phyloP scores from a whole-genome alignment of 2,329 filamentous ascomycete genomes.

The Falciphora oryzae region DNA sequence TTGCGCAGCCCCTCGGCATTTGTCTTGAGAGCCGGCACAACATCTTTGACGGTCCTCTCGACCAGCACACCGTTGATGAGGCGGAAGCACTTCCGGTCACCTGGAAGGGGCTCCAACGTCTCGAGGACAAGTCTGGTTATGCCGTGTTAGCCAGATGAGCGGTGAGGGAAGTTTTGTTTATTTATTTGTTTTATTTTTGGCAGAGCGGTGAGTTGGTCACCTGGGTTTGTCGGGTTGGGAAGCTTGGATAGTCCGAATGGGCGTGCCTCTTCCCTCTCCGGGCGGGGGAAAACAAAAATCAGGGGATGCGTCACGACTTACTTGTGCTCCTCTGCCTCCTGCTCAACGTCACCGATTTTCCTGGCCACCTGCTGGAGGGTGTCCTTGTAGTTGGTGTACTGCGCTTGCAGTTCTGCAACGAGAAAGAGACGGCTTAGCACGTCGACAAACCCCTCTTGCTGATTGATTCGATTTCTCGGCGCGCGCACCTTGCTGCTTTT shows the following conservation, averaged over 20 bases:
- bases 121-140: constrained; percentile 78
- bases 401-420: constrained; percentile 65
- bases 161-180: constrained; percentile 18
- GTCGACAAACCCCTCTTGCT: not conserved
- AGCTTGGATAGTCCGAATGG: not conserved
- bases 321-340: constrained; percentile 98
- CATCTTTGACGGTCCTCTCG: constrained; percentile 88
- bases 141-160: constrained; percentile 15
- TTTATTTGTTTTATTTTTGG: not conserved
- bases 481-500: constrained; percentile 68
- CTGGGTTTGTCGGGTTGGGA: not conserved
- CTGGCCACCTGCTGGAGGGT: constrained; percentile 85
- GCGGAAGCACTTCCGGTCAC: constrained; percentile 92
- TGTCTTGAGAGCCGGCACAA: constrained; percentile 83
- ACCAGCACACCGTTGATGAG: constrained; percentile 97
- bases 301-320: constrained; percentile 40
- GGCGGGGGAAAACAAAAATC: constrained; percentile 12
- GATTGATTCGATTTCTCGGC: not conserved
- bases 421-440: not conserved
- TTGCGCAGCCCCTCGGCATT: constrained; percentile 93
- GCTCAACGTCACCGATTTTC: constrained; percentile 96
- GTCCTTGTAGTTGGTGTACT: constrained; percentile 73
- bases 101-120: constrained; percentile 75
- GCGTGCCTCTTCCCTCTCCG: not conserved
- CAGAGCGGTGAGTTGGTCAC: not conserved